Base-by-base conservation (phyloP, 2,329 filamentous ascomycete genomes). In the Ophiostoma ulmi region DNA sequence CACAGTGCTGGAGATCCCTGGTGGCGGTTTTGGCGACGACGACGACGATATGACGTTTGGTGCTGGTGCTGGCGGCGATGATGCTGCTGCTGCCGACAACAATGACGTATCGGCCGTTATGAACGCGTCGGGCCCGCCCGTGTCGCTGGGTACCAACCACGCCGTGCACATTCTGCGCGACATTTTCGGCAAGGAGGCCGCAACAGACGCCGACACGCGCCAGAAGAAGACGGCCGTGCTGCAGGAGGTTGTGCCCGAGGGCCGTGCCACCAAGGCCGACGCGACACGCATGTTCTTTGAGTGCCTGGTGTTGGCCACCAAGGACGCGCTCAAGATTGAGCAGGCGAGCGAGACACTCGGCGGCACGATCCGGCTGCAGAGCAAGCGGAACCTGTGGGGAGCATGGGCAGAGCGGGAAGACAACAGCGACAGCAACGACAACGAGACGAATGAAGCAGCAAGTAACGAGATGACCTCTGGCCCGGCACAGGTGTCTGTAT, bases 201-300 rank as follows among this genome's bases (percentile, higher is more conserved):
- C 89, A 71, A 84, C 86, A 26, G 88, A 88, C 74, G 86, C 90
- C 2, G 87, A 88, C 71, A 90, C 91, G 80, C 88, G 93, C 76
- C 91, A 90, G 79, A 91, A 91, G 78, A 86, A 85, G 35, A 88
- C 88, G 14, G 93, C 97, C 3, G 85, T 96, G 3, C 97, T 99
- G 84, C 94, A 97, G 76, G 91, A 97, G 71, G 85, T 99, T 67
- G 86, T 97, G 44, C 95, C 95, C 0, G 92, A 97, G 80, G 82
- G 85, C 74, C 87, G 86, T 72, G 94, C 94, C 0, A 93, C 87
- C 74, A 92, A 92, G 79, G 91, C 91, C 10, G 95, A 98, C 76
- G 95, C 95, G 0, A 99, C 95, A 63, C 97, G 97, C 85, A 97
- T 99, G 93, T 99, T 99, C 83, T 99, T 99, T 76, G 95, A 99